phyloP scores from a whole-genome alignment of 2,329 filamentous ascomycete species.

The Ophiostoma ulmi region DNA sequence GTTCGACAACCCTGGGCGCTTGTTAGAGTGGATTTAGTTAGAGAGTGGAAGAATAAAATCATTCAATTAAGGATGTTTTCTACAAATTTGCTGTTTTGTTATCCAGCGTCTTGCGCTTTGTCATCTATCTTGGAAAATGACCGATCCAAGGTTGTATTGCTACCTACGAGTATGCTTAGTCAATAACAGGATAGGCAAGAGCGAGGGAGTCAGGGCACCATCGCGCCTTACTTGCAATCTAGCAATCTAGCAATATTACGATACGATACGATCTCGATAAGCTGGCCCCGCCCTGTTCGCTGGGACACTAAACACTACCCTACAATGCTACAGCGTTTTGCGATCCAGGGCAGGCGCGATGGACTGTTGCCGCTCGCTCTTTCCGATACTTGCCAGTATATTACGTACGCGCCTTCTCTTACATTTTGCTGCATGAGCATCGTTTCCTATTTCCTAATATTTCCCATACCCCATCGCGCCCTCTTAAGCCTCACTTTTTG shows the following conservation, averaged over 20 bases:
- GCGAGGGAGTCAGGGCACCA: background rate
- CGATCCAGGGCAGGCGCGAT: background rate
- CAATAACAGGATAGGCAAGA: background rate
- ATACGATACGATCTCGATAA: constrained; percentile 16
- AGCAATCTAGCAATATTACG: background rate
- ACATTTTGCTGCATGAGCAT: background rate
- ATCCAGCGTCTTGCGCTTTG: background rate
- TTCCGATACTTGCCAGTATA: background rate
- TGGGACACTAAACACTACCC: background rate
- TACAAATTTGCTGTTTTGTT: no score
- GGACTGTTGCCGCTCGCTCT: background rate
- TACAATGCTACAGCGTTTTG: background rate
- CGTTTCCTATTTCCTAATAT: background rate
- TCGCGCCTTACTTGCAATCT: background rate
- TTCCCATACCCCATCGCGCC: background rate
- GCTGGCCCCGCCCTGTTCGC: constrained; percentile 2
- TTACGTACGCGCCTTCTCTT: background rate
- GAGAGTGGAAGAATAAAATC: background rate
- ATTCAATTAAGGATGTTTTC: background rate
- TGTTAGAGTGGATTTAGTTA: background rate
- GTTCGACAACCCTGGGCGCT: constrained; percentile 2
- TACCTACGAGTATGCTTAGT: background rate
- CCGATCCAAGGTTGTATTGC: constrained; percentile 1
- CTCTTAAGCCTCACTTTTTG: background rate
- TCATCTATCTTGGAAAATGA: background rate